Evolutionary conservation across 225 moss, liverwort and hornwort genomes (phyloP).

Genomic region (Pseudisothecium myosuroides): DNA sequence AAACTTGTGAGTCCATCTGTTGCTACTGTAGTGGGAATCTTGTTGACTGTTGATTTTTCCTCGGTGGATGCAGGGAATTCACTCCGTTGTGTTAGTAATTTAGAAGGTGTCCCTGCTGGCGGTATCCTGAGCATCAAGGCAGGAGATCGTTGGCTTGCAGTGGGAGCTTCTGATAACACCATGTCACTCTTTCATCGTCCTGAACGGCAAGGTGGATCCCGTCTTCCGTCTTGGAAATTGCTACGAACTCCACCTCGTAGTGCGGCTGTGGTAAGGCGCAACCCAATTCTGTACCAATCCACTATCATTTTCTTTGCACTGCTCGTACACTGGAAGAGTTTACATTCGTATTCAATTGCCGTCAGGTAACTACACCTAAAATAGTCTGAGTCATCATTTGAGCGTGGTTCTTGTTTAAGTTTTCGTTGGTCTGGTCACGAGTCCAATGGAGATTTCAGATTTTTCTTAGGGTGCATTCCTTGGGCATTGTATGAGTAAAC

Average conservation of each 20-base stretch:
- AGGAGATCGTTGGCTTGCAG: conserved; percentile 80
- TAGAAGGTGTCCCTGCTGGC: conserved; percentile 81
- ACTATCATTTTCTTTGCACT: not conserved
- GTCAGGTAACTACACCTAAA: not conserved
- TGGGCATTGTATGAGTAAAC: no score
- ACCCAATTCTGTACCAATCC: not conserved
- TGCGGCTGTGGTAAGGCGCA: conserved; percentile 69
- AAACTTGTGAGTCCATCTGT: not conserved
- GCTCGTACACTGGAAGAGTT: not conserved
- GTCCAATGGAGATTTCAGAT: not conserved
- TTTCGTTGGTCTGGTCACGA: not conserved
- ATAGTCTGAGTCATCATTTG: not conserved
- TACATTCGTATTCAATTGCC: not conserved
- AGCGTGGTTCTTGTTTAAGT: not conserved
- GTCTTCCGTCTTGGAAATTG: conserved; percentile 71
- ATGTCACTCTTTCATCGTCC: conserved; percentile 92
- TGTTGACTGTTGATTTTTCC: not conserved
- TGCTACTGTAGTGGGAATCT: not conserved
- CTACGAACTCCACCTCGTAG: conserved; percentile 82
- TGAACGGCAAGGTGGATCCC: conserved; percentile 46
- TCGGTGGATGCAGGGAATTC: conserved; percentile 44
- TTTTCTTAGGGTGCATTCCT: not conserved
- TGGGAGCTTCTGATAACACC: conserved; percentile 92
- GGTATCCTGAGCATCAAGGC: conserved; percentile 89
- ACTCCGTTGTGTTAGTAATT: conserved; percentile 64